These are phyloP conservation scores for Alternaria postmessia DNA, from an alignment of 2,329 filamentous ascomycete species.

Conservation along the genomic window DNA sequence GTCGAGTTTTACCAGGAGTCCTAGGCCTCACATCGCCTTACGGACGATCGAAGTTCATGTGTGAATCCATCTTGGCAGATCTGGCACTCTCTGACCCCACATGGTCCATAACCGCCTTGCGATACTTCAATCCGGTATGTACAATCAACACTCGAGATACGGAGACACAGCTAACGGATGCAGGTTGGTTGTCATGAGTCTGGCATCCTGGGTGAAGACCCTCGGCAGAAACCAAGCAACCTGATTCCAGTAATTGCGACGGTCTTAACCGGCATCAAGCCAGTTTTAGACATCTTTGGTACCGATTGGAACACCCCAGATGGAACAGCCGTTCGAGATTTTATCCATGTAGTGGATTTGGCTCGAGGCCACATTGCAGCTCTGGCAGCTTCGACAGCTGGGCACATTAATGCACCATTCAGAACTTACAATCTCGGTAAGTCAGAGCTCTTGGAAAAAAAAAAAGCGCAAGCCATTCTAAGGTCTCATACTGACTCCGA, in stretches of 20 bases:
- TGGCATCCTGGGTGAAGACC: constrained; percentile 70
- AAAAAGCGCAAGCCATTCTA: not conserved
- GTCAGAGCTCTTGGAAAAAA: not conserved
- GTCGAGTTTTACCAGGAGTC: constrained; percentile 57
- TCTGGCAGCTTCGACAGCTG: constrained; percentile 51
- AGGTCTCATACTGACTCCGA: constrained; percentile 19
- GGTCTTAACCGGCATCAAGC: constrained; percentile 64
- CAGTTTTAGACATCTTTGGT: constrained; percentile 68
- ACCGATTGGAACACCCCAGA: constrained; percentile 71
- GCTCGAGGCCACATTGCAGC: constrained; percentile 71
- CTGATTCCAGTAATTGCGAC: constrained; percentile 70
- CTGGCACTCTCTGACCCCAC: constrained; percentile 66
- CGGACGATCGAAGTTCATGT: constrained; percentile 72
- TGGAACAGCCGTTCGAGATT: constrained; percentile 72
- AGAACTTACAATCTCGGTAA: constrained; percentile 53
- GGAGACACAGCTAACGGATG: constrained; percentile 14
- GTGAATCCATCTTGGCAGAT: constrained; percentile 71
- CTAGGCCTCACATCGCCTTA: constrained; percentile 71
- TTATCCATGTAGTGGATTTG: constrained; percentile 72
- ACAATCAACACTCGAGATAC: not conserved
- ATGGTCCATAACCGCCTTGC: constrained; percentile 69
- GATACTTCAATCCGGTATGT: constrained; percentile 71
- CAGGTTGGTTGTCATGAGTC: constrained; percentile 69
- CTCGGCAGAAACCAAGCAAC: constrained; percentile 68
- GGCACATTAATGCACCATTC: constrained; percentile 45